These are phyloP conservation scores for Kappamyces sp. DNA, from an alignment of 192 early-diverging fungal species.

Conservation along the genomic window DNA sequence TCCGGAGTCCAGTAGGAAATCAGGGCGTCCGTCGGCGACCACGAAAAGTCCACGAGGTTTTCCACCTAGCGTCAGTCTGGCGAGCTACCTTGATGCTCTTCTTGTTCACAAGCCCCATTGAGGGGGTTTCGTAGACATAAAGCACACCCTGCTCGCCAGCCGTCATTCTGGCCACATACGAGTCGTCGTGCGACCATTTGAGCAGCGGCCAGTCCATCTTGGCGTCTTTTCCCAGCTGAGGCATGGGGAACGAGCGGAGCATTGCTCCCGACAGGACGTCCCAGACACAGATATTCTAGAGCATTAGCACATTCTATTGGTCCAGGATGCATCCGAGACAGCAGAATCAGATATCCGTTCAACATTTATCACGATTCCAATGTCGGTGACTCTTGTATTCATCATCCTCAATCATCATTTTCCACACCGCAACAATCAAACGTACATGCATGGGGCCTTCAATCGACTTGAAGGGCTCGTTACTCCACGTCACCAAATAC, in stretches of 20 bases:
- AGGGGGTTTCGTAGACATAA: constrained; percentile 87
- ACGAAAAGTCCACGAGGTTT: constrained; percentile 45
- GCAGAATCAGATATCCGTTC: no score
- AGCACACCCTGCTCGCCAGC: constrained; percentile 61
- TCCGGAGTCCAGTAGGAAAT: constrained; percentile 96
- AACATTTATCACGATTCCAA: no score
- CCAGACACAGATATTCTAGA: constrained; percentile 59
- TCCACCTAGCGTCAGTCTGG: constrained; percentile 29
- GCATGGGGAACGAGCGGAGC: constrained; percentile 81
- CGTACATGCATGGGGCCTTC: constrained; percentile 63
- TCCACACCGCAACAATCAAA: neutral
- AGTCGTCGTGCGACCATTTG: constrained; percentile 93
- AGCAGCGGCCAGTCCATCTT: constrained; percentile 76
- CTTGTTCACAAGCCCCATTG: constrained; percentile 89
- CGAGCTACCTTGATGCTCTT: constrained; percentile 79
- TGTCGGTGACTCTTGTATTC: no score
- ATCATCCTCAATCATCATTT: no score
- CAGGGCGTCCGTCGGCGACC: constrained; percentile 57
- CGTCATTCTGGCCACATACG: constrained; percentile 86
- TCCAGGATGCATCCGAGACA: no score
- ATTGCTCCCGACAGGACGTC: constrained; percentile 79
- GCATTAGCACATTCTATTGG: constrained; percentile 31
- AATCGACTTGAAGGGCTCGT: constrained; percentile 70
- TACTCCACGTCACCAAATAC: constrained; percentile 84
- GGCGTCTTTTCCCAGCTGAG: constrained; percentile 42